Conservation (phyloP, 1,139 yeast species). For the Lodderomyces pseudojiufengensis region DNA sequence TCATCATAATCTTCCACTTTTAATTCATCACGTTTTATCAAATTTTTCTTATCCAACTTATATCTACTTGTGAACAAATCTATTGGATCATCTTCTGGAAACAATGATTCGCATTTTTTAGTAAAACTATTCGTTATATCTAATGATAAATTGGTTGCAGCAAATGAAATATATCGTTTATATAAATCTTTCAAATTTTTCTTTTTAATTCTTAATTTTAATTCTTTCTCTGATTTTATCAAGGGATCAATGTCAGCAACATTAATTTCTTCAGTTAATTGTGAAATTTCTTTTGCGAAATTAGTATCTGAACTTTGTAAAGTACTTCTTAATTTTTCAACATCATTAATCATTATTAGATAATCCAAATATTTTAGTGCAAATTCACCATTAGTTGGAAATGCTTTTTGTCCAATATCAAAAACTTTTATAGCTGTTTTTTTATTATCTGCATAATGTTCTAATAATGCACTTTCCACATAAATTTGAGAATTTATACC, state of each 20-base stretch:
- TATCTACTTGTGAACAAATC: conserved; percentile 45
- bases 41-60: conserved; percentile 38
- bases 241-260: conserved; percentile 16
- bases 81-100: conserved; percentile 55
- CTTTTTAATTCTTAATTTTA: conserved; percentile 23
- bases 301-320: conserved; percentile 57
- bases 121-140: conserved; percentile 66
- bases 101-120: conserved; percentile 59
- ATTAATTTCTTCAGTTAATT: conserved; percentile 18
- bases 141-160: conserved; percentile 56
- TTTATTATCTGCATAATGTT: conserved; percentile 61
- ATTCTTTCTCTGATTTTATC: conserved; percentile 22
- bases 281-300: conserved; percentile 34
- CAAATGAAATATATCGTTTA: conserved; percentile 27
- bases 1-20: conserved; percentile 25
- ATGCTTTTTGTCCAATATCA: conserved; percentile 63
- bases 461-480: conserved; percentile 80
- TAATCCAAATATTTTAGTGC: conserved; percentile 70
- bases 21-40: conserved; percentile 42
- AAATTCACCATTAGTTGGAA: conserved; percentile 55
- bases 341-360: conserved; percentile 68
- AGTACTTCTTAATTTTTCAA: conserved; percentile 75
- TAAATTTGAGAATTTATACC: conserved; percentile 69
- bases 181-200: conserved; percentile 22
- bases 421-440: conserved; percentile 75